A percentile compares a stretch with the other conserved stretches of the same genome.
Conservation (phyloP, 768 basidiomycete genomes). For the Lactarius deliciosus region DNA sequence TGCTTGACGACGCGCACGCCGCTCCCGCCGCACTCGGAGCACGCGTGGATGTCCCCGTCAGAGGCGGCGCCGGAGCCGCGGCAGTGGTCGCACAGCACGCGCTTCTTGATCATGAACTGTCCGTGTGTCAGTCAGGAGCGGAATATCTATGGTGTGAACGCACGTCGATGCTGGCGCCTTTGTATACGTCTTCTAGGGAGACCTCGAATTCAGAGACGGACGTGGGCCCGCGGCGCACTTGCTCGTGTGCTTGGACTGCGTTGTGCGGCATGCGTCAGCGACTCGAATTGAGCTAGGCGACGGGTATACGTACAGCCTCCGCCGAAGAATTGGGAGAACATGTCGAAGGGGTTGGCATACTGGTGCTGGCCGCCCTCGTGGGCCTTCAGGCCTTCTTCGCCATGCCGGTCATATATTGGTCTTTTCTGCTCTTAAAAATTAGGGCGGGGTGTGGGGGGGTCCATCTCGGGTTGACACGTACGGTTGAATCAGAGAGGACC, state of each 20-base stretch:
- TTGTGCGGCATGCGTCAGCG: neutral
- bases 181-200: conserved; percentile 83
- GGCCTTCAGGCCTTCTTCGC: conserved; percentile 92
- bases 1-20: conserved; percentile 86
- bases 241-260: conserved; percentile 51
- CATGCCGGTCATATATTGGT: conserved; percentile 90
- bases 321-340: conserved; percentile 93
- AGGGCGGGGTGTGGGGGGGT: neutral
- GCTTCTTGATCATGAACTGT: conserved; percentile 91
- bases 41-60: conserved; percentile 84
- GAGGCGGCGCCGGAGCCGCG: conserved; percentile 93
- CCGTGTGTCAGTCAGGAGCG: neutral
- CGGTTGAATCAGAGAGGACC: conserved; percentile 83
- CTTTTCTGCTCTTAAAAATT: conserved; percentile 66
- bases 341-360: conserved; percentile 86
- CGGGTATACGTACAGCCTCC: conserved; percentile 57
- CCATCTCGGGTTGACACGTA: conserved; percentile 38
- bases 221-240: conserved; percentile 72
- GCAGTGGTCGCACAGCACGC: conserved; percentile 94
- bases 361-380: conserved; percentile 82
- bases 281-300: neutral
- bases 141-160: conserved; percentile 31
- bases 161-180: conserved; percentile 82
- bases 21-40: conserved; percentile 76
- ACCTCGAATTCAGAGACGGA: conserved; percentile 84